Base-by-base conservation (phyloP, 306 rosid species). In the Lupinus albus region DNA sequence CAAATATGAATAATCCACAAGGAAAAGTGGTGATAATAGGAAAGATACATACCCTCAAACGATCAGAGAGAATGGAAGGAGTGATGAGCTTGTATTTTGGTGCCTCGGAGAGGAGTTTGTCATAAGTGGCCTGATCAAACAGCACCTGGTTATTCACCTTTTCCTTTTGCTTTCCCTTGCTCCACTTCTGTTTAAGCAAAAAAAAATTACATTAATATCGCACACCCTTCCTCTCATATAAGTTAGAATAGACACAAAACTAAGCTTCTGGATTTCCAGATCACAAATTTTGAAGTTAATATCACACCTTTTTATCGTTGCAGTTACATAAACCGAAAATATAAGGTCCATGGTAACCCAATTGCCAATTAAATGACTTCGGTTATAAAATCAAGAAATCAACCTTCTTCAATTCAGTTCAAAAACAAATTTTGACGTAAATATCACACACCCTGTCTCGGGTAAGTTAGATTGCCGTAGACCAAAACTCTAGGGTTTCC, bases 161-260 rank as follows among this genome's bases (percentile, higher is more conserved):
- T 76, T 88, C 95, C 91, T 88, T 88, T 1, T 88, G 91, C 86
- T 88, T 88, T 46, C 95, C 95, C 80, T 88, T 88, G 79, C 91
- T 83, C 89, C 91, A 88, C 80, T 88, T 88, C 95, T 86, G 83
- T 61, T 51, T 49, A 41, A 49, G 4, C 56, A 76, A 7, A 49
- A 64, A 76, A 7, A 49, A 64, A 57, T 8, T 25, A 38, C 55
- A 2, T 56, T 32, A 61, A 46, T 9, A 18, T 20, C 18, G 48
- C 2, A 18, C 5, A 62, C 21, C 13, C 51, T 9, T 11, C 30
- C 51, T 16, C 57, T 2, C 48, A 54, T 8, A 61, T 20, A 5
- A 7, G 4, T 12, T 11, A 7, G 11, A 53, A 8, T 11, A 53
- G 1, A 2, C 3, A 38, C 14, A 48, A 65, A 48, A 48, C 32